Conservation (phyloP, 2,329 filamentous ascomycete species). For the Fusarium xyrophilum region DNA sequence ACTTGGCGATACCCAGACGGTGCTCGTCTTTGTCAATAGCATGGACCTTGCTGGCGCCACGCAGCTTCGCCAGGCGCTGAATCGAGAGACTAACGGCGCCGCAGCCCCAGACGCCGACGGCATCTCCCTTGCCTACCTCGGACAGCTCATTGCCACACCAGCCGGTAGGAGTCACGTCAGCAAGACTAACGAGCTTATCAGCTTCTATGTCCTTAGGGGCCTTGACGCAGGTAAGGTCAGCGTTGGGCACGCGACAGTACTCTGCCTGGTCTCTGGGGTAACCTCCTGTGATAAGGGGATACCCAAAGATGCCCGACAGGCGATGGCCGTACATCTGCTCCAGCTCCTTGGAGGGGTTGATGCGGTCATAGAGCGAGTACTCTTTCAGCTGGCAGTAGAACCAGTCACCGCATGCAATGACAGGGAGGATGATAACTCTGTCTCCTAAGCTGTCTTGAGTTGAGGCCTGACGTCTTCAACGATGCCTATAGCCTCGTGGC, state of each 20-base stretch:
- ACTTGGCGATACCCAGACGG: background rate
- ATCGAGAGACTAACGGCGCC: background rate
- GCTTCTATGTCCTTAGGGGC: background rate
- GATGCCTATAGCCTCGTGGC: slow-evolving; percentile 2
- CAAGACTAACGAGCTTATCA: background rate
- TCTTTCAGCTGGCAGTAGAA: slow-evolving; percentile 4
- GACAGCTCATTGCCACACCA: background rate
- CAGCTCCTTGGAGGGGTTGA: background rate
- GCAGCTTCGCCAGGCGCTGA: background rate
- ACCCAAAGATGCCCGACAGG: background rate
- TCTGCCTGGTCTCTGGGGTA: background rate
- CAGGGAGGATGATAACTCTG: background rate
- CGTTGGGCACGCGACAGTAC: background rate
- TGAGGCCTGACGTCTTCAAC: background rate
- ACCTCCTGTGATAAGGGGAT: background rate
- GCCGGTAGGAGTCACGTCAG: background rate
- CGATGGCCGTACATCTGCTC: slow-evolving; percentile 4
- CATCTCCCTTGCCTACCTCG: background rate
- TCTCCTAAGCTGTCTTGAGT: background rate
- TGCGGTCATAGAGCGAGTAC: background rate
- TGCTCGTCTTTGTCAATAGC: slow-evolving; percentile 4
- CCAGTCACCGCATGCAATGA: background rate
- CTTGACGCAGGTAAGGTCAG: slow-evolving; percentile 2
- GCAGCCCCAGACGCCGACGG: slow-evolving; percentile 3
- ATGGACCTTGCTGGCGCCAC: background rate